phyloP scores from a whole-genome alignment of 192 early-diverging fungal genomes.

The Umbelopsis ramanniana region DNA sequence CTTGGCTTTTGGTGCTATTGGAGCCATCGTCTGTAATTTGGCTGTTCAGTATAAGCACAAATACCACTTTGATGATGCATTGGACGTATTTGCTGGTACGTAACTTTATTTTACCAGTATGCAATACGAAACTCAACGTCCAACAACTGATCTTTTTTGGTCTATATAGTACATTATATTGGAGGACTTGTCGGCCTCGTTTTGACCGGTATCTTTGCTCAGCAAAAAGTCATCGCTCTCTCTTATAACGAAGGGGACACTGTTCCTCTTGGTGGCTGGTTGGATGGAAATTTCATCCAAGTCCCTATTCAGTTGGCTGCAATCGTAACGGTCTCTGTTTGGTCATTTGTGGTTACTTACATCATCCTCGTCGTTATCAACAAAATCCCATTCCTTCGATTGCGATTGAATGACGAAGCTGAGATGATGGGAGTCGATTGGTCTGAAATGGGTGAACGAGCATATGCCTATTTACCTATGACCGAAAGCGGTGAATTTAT shows the following conservation, averaged over 20 bases:
- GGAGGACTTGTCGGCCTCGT: conserved; percentile 79
- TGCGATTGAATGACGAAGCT: conserved; percentile 79
- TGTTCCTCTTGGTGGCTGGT: conserved; percentile 71
- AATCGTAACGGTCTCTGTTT: conserved; percentile 68
- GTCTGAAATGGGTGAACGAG: conserved; percentile 84
- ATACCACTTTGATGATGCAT: conserved; percentile 75
- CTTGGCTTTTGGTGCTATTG: conserved; percentile 75
- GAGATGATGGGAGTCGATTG: conserved; percentile 77
- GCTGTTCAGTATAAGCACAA: conserved; percentile 65
- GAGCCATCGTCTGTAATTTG: conserved; percentile 68
- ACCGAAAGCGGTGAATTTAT: conserved; percentile 13
- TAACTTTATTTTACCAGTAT: conserved; percentile 57
- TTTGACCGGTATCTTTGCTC: conserved; percentile 88
- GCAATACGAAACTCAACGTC: conserved; percentile 40
- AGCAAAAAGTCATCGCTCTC: conserved; percentile 68
- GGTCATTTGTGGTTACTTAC: conserved; percentile 79
- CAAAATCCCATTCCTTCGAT: conserved; percentile 70
- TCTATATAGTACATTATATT: conserved; percentile 63
- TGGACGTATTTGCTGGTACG: conserved; percentile 77
- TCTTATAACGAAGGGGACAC: conserved; percentile 52
- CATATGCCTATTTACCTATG: conserved; percentile 55
- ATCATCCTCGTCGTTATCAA: conserved; percentile 74
- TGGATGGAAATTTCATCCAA: conserved; percentile 84
- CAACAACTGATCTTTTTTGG: not conserved
- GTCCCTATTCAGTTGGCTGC: conserved; percentile 78